Evolutionary conservation across 495 filamentous ascomycete genomes (phyloP).

Genomic region (Rusavskia elegans): DNA sequence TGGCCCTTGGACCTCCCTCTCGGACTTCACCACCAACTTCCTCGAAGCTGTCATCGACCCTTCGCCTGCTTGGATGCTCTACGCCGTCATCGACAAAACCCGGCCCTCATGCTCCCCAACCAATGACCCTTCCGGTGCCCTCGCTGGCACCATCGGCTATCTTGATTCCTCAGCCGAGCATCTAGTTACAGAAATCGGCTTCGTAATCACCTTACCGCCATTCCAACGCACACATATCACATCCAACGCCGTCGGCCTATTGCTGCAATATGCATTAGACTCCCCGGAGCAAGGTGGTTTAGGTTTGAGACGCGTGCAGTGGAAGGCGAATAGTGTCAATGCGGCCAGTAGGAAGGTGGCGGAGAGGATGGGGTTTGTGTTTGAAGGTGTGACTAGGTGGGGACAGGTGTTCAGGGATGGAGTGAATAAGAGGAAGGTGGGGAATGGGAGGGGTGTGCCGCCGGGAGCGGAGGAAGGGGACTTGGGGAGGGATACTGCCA

Average conservation of each 20-base stretch:
- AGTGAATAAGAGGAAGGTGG: neutral
- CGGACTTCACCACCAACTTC: neutral
- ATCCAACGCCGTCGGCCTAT: slow-evolving; percentile 17
- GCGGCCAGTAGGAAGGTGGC: slow-evolving; percentile 11
- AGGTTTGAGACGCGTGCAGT: slow-evolving; percentile 18
- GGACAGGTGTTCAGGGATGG: slow-evolving; percentile 11
- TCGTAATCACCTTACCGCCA: slow-evolving; percentile 12
- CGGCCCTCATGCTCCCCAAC: neutral
- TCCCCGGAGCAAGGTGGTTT: slow-evolving; percentile 11
- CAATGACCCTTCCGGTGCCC: neutral
- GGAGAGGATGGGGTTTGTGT: slow-evolving; percentile 16
- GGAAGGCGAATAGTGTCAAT: slow-evolving; percentile 15
- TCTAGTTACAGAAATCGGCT: slow-evolving; percentile 15
- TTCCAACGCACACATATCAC: slow-evolving; percentile 20
- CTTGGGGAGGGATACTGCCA: slow-evolving; percentile 3
- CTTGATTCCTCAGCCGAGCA: neutral
- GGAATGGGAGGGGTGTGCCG: neutral
- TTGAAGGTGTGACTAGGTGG: slow-evolving; percentile 17
- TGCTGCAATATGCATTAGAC: slow-evolving; percentile 17
- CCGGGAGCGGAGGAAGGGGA: neutral
- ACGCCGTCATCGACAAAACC: neutral
- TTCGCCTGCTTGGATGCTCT: neutral
- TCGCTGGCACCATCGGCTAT: neutral
- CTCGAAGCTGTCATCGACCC: neutral
- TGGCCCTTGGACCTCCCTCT: neutral